These are phyloP conservation scores for Erucastrum elatum DNA, from an alignment of 345 rosid genomes.

Conservation along the genomic window DNA sequence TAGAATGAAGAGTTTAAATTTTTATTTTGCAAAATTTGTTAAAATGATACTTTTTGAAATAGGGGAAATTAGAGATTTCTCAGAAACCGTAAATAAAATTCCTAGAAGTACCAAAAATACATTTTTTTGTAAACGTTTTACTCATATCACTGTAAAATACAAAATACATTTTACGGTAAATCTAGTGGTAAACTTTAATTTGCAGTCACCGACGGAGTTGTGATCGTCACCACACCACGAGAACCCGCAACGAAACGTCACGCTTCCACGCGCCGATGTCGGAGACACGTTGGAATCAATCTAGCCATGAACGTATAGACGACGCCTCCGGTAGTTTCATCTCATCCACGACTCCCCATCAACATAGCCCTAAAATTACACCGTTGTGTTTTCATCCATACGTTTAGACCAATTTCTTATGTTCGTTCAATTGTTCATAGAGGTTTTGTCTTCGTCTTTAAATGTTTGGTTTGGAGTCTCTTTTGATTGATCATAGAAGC, in stretches of 20 bases:
- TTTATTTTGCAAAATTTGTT: too few relatives aligned
- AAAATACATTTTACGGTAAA: too few relatives aligned
- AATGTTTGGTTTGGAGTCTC: background rate
- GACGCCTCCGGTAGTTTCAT: constrained; percentile 34
- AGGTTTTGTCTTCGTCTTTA: background rate
- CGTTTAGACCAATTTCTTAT: background rate
- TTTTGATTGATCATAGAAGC: background rate
- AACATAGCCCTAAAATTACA: background rate
- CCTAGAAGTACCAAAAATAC: too few relatives aligned
- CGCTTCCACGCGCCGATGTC: constrained; percentile 11
- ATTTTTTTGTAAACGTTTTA: too few relatives aligned
- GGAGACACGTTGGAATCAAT: constrained; percentile 26
- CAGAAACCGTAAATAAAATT: too few relatives aligned
- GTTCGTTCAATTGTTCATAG: background rate
- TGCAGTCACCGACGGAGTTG: background rate
- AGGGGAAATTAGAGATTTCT: too few relatives aligned
- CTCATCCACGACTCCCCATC: background rate
- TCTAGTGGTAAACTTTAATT: background rate
- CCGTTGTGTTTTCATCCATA: background rate
- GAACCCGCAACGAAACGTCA: background rate
- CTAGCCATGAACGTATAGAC: constrained; percentile 18
- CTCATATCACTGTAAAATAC: too few relatives aligned
- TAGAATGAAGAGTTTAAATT: too few relatives aligned
- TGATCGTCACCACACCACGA: background rate
- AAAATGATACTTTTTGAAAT: too few relatives aligned